These are phyloP conservation scores for Globisporangium cylindrosporum DNA, from an alignment of 352 stramenopile species.

Conservation along the genomic window DNA sequence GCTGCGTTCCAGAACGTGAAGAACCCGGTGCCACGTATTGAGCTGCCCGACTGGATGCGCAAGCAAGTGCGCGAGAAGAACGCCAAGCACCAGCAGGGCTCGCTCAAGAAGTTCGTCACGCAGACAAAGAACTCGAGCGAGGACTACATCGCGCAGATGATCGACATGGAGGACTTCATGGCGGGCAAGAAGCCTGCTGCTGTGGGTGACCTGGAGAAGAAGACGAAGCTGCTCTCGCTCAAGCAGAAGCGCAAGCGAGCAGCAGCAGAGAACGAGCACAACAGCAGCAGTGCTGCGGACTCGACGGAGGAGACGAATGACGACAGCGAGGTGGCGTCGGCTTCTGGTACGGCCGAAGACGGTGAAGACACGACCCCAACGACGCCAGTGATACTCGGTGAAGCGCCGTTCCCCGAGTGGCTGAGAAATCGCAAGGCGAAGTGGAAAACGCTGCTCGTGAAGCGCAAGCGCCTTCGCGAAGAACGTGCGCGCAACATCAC, in stretches of 20 bases:
- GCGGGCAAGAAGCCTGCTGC: conserved; percentile 20
- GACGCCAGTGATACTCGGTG: conserved; percentile 49
- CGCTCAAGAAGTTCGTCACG: conserved; percentile 91
- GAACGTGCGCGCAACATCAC: conserved; percentile 39
- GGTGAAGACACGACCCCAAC: background rate
- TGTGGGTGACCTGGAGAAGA: conserved; percentile 7
- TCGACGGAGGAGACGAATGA: conserved; percentile 29
- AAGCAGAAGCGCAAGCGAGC: conserved; percentile 21
- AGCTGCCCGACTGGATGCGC: conserved; percentile 96
- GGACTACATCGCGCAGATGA: conserved; percentile 60
- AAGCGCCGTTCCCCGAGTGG: conserved; percentile 59
- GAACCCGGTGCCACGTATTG: conserved; percentile 96
- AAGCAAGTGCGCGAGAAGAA: conserved; percentile 91
- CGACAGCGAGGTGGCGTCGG: conserved; percentile 10
- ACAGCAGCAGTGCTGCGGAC: conserved; percentile 11
- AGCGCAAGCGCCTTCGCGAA: conserved; percentile 56
- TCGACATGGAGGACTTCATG: conserved; percentile 69
- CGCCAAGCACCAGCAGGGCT: conserved; percentile 69
- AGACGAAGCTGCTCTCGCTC: conserved; percentile 9
- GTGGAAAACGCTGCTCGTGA: conserved; percentile 58
- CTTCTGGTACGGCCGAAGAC: conserved; percentile 4
- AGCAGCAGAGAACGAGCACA: conserved; percentile 2
- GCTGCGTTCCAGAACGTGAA: conserved; percentile 95
- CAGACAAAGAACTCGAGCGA: conserved; percentile 24
- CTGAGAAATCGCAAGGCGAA: conserved; percentile 68